Evolutionary conservation across 192 early-diverging fungal species (phyloP).

Genomic region (Linnemannia zychae): DNA sequence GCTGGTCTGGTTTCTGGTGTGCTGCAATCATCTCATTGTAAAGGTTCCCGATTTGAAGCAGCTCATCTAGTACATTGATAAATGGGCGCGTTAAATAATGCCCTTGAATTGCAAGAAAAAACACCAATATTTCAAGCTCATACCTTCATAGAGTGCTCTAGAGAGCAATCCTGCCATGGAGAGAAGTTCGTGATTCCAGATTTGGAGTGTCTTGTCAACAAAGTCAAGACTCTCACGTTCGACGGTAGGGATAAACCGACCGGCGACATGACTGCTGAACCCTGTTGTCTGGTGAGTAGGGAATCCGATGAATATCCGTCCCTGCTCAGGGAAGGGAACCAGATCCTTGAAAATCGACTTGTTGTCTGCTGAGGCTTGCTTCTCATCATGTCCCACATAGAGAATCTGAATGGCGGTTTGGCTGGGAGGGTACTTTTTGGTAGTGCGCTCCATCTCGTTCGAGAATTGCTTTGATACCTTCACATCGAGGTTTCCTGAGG

Average conservation of each 20-base stretch:
- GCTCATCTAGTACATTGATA: slow-evolving; percentile 63
- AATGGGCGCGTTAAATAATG: background rate
- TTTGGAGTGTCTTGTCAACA: slow-evolving; percentile 81
- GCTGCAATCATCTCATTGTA: slow-evolving; percentile 61
- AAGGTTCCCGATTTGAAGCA: slow-evolving; percentile 69
- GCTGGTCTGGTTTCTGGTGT: slow-evolving; percentile 46
- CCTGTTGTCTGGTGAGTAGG: slow-evolving; percentile 94
- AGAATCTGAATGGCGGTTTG: slow-evolving; percentile 78
- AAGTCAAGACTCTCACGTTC: slow-evolving; percentile 93
- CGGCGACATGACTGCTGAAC: slow-evolving; percentile 81
- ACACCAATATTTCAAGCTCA: background rate
- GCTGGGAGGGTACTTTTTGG: slow-evolving; percentile 87
- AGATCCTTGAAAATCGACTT: slow-evolving; percentile 80
- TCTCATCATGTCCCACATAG: slow-evolving; percentile 82
- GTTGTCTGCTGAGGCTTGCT: slow-evolving; percentile 74
- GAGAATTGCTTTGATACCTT: slow-evolving; percentile 65
- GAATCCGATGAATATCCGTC: slow-evolving; percentile 90
- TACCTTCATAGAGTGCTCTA: slow-evolving; percentile 77
- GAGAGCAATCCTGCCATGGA: slow-evolving; percentile 78
- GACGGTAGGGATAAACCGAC: slow-evolving; percentile 91
- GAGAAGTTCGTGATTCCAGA: slow-evolving; percentile 90
- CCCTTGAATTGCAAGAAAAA: background rate
- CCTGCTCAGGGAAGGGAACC: slow-evolving; percentile 81
- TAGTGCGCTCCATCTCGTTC: slow-evolving; percentile 87
- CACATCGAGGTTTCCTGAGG: slow-evolving; percentile 71